A percentile compares a stretch with the other conserved stretches of the same genome.
These are phyloP conservation scores for California macrophylla DNA, from an alignment of 441 rosid genomes.

Conservation along the genomic window DNA sequence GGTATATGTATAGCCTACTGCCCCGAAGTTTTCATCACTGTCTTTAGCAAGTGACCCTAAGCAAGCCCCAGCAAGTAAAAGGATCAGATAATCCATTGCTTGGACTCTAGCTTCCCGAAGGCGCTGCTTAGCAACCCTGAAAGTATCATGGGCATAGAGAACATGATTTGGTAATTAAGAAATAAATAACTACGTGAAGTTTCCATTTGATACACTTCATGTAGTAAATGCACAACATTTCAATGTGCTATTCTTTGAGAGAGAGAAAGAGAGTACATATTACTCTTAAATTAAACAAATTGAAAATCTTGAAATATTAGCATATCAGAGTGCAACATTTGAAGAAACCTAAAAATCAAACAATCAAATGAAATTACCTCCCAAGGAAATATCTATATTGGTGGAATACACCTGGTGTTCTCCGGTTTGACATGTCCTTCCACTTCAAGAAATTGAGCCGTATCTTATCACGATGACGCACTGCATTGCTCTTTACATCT, in stretches of 20 bases:
- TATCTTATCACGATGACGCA: conserved; percentile 44
- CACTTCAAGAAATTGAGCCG: conserved; percentile 38
- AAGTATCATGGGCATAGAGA: background rate
- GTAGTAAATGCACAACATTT: no score
- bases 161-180: background rate
- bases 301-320: background rate
- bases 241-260: no score
- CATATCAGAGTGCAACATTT: background rate
- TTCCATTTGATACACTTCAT: no score
- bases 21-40: conserved; percentile 86
- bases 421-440: conserved; percentile 54
- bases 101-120: conserved; percentile 75
- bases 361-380: conserved; percentile 35
- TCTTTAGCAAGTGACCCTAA: conserved; percentile 93
- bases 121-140: conserved; percentile 81
- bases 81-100: conserved; percentile 76
- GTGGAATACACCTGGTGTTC: conserved; percentile 49
- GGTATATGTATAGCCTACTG: conserved; percentile 72
- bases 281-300: background rate
- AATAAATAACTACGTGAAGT: background rate
- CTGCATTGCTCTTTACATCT: conserved; percentile 54
- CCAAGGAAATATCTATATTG: conserved; percentile 90
- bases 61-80: conserved; percentile 87
- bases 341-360: background rate
- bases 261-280: background rate